phyloP scores from a whole-genome alignment of 495 filamentous ascomycete genomes.

The Penicillium psychrofluorescens region DNA sequence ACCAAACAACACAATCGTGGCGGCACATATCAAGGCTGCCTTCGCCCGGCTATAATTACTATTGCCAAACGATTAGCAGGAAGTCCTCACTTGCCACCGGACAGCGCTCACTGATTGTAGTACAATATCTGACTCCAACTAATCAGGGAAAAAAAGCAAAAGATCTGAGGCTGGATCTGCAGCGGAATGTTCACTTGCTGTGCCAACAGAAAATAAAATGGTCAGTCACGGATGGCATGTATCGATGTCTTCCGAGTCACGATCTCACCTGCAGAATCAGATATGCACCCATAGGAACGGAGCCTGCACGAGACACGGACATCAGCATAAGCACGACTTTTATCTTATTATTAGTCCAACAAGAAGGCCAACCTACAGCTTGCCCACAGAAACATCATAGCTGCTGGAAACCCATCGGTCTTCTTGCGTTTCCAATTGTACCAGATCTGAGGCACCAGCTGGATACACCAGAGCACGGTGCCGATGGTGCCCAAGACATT shows the following conservation, averaged over 20 bases:
- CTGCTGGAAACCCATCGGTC: slow-evolving; percentile 62
- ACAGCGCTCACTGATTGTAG: slow-evolving; percentile 48
- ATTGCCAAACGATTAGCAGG: neutral
- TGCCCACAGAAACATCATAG: slow-evolving; percentile 74
- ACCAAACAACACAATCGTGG: slow-evolving; percentile 40
- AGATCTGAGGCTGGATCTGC: slow-evolving; percentile 68
- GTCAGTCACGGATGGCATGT: neutral
- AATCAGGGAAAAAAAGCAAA: slow-evolving; percentile 56
- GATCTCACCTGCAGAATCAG: slow-evolving; percentile 39
- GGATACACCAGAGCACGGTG: slow-evolving; percentile 49
- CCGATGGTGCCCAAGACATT: slow-evolving; percentile 50
- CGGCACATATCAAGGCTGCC: slow-evolving; percentile 33
- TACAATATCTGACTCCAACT: slow-evolving; percentile 60
- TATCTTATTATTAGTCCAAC: neutral
- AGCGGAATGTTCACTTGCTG: slow-evolving; percentile 70
- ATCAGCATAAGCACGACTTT: neutral
- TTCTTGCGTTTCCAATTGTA: slow-evolving; percentile 62
- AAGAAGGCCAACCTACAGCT: slow-evolving; percentile 38
- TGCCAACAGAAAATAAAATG: neutral
- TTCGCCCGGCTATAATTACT: slow-evolving; percentile 48
- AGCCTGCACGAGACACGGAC: slow-evolving; percentile 17
- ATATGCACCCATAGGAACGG: slow-evolving; percentile 49
- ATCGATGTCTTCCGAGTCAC: no score
- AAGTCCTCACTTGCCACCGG: neutral
- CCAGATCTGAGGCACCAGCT: slow-evolving; percentile 57